phyloP scores from a whole-genome alignment of 2,329 filamentous ascomycete species.

The Fusarium sp. region DNA sequence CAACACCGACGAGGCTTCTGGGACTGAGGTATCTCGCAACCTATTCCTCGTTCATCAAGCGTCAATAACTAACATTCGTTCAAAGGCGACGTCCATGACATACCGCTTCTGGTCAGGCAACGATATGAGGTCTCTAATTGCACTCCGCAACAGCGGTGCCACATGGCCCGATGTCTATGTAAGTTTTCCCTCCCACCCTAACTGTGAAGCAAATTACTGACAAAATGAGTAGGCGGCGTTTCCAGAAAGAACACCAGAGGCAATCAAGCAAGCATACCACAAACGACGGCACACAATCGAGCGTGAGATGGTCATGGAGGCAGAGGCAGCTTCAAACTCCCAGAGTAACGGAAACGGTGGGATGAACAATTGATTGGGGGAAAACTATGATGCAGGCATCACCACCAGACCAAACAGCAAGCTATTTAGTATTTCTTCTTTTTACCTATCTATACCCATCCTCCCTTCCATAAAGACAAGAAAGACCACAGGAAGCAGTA shows the following conservation, averaged over 20 bases:
- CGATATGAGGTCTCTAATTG: conserved; percentile 17
- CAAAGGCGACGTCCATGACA: neutral
- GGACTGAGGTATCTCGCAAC: neutral
- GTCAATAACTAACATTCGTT: too few species aligned
- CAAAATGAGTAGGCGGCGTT: neutral
- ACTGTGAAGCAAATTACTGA: neutral
- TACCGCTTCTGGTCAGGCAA: conserved; percentile 20
- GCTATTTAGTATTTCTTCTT: neutral
- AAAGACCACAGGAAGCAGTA: too few species aligned
- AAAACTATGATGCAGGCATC: neutral
- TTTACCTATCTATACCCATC: neutral
- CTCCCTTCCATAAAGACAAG: too few species aligned
- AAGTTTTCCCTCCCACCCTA: accelerated
- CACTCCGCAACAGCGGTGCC: neutral
- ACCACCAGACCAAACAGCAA: neutral
- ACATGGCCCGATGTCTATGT: conserved; percentile 1
- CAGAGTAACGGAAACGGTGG: neutral
- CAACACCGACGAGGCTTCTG: accelerated
- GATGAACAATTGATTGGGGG: neutral
- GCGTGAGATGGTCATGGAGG: conserved; percentile 4
- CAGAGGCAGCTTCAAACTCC: neutral
- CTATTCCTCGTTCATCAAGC: too few species aligned
- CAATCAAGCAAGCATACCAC: conserved; percentile 21
- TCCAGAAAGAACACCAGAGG: conserved; percentile 5
- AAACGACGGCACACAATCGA: conserved; percentile 18